Conservation (phyloP, 495 filamentous ascomycete species). For the Copromyces sp. region DNA sequence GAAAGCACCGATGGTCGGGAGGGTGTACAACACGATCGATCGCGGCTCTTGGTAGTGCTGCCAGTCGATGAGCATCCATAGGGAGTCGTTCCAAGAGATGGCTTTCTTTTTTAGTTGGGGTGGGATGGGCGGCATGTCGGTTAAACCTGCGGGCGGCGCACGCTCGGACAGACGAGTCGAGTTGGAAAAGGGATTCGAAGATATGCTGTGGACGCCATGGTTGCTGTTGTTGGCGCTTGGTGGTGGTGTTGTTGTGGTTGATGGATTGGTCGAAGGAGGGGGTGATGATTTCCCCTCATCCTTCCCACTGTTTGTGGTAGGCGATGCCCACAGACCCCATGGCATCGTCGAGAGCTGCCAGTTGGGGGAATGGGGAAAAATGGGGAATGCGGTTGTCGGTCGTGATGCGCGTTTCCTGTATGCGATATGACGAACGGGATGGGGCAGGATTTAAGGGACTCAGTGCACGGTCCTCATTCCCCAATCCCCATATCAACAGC, state of each 20-base stretch:
- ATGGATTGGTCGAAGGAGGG: background rate
- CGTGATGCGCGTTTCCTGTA: background rate
- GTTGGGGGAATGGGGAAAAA: background rate
- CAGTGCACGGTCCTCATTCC: background rate
- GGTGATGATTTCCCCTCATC: background rate
- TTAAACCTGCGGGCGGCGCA: background rate
- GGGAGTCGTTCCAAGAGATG: constrained; percentile 39
- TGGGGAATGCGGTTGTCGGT: background rate
- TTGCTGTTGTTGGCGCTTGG: background rate
- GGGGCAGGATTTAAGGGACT: background rate
- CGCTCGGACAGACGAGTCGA: background rate
- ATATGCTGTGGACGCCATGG: background rate
- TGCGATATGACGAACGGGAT: background rate
- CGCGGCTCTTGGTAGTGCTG: constrained; percentile 53
- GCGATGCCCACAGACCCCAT: constrained; percentile 14
- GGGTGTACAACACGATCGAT: constrained; percentile 41
- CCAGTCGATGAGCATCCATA: constrained; percentile 50
- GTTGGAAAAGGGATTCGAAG: too few species aligned
- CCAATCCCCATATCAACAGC: background rate
- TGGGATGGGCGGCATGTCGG: background rate
- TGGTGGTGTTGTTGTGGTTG: background rate
- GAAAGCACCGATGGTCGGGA: constrained; percentile 59
- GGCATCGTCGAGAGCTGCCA: constrained; percentile 12
- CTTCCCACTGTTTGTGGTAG: constrained; percentile 3
- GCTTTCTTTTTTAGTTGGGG: constrained; percentile 20